These are phyloP conservation scores for Candida rishiriensis DNA, from an alignment of 805 yeast genomes.

Conservation along the genomic window DNA sequence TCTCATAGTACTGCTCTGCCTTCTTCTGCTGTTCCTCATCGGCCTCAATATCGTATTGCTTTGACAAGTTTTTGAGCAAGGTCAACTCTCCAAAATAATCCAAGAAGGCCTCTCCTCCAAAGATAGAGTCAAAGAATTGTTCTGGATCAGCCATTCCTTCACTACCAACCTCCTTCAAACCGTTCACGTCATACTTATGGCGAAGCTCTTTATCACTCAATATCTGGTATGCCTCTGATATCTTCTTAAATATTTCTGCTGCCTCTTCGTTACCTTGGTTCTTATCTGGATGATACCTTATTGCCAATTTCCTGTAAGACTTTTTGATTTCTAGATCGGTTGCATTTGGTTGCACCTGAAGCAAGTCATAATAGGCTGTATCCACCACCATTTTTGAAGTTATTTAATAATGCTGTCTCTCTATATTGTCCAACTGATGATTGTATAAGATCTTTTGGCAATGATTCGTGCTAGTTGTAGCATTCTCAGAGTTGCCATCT, in stretches of 20 bases:
- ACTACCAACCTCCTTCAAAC: slow-evolving; percentile 50
- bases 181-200: slow-evolving; percentile 74
- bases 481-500: too few species aligned
- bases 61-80: slow-evolving; percentile 56
- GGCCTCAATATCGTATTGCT: slow-evolving; percentile 47
- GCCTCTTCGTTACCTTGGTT: slow-evolving; percentile 94
- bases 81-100: slow-evolving; percentile 79
- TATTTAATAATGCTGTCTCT: neutral
- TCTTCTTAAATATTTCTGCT: slow-evolving; percentile 76
- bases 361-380: slow-evolving; percentile 77
- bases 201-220: slow-evolving; percentile 70
- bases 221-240: slow-evolving; percentile 71
- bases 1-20: slow-evolving; percentile 49
- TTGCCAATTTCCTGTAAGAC: slow-evolving; percentile 89
- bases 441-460: too few species aligned
- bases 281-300: slow-evolving; percentile 91
- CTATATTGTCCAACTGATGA: too few species aligned
- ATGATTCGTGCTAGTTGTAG: too few species aligned
- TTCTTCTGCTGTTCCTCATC: slow-evolving; percentile 25
- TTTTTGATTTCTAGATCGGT: slow-evolving; percentile 81
- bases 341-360: slow-evolving; percentile 68
- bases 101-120: slow-evolving; percentile 76
- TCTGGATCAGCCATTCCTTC: slow-evolving; percentile 75
- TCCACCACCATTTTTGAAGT: slow-evolving; percentile 65
- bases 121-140: slow-evolving; percentile 78